Conservation (phyloP, 257 asterid genomes). For the Linderniella brevidens region DNA sequence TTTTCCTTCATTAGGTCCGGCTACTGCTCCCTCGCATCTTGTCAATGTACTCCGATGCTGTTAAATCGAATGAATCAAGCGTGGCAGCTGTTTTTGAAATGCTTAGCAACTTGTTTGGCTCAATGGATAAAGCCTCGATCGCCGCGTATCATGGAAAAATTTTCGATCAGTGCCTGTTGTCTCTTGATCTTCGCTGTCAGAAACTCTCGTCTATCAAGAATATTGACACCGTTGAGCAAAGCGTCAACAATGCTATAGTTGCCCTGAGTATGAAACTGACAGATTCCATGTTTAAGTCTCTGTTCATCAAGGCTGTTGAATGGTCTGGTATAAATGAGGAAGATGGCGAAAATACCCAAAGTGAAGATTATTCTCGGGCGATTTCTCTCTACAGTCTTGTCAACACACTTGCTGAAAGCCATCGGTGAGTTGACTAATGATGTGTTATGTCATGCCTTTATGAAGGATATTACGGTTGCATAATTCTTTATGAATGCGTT, state of each 20-base stretch:
- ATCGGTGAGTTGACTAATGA: constrained; percentile 34
- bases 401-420: constrained; percentile 65
- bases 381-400: constrained; percentile 76
- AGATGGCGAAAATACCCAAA: constrained; percentile 19
- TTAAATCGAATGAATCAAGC: constrained; percentile 51
- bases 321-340: constrained; percentile 58
- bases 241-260: constrained; percentile 45
- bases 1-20: constrained; percentile 48
- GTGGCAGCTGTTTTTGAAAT: constrained; percentile 51
- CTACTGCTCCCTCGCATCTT: constrained; percentile 62
- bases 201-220: constrained; percentile 34
- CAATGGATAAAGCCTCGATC: constrained; percentile 69
- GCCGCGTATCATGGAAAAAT: constrained; percentile 54
- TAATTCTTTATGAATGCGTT: neutral
- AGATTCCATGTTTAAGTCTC: constrained; percentile 72
- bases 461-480: neutral
- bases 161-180: constrained; percentile 68
- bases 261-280: constrained; percentile 70
- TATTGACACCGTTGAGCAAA: constrained; percentile 49
- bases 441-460: neutral
- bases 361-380: constrained; percentile 32
- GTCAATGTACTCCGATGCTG: constrained; percentile 46
- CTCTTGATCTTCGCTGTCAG: constrained; percentile 83
- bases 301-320: constrained; percentile 68
- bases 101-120: constrained; percentile 44